phyloP scores from a whole-genome alignment of 495 filamentous ascomycete genomes.

The Neurospora terricola region DNA sequence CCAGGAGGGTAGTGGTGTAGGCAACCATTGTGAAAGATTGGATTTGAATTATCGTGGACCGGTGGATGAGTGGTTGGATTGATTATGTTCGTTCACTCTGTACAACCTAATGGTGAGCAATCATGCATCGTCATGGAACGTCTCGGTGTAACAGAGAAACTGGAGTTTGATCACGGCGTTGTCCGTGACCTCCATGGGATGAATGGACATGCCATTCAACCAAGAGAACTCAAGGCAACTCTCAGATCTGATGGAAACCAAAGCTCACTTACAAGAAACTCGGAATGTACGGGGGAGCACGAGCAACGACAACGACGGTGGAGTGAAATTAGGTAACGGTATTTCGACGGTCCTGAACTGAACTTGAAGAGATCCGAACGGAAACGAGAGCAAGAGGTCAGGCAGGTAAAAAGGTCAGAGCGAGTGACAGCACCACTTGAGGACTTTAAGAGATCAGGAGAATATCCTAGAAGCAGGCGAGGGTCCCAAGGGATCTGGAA shows the following conservation, averaged over 20 bases:
- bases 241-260: background rate
- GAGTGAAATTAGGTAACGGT: background rate
- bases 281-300: background rate
- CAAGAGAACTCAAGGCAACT: background rate
- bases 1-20: conserved; percentile 33
- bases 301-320: conserved; percentile 3
- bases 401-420: conserved; percentile 9
- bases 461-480: conserved; percentile 5
- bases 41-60: background rate
- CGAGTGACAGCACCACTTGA: conserved; percentile 20
- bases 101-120: background rate
- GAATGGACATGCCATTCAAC: background rate
- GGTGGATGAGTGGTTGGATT: background rate
- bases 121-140: conserved; percentile 1
- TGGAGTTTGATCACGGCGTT: background rate
- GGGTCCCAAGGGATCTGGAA: conserved; percentile 4
- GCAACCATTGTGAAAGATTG: conserved; percentile 32
- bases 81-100: background rate
- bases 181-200: background rate
- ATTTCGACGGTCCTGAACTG: background rate
- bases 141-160: background rate
- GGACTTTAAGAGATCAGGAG: background rate
- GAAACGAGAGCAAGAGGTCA: conserved; percentile 13
- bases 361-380: background rate
- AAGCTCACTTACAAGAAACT: background rate